Percentiles rank a stretch among this genome's conserved stretches.
These are phyloP conservation scores for Neofusicoccum ribis DNA, from an alignment of 2,329 filamentous ascomycete species.

Conservation along the genomic window DNA sequence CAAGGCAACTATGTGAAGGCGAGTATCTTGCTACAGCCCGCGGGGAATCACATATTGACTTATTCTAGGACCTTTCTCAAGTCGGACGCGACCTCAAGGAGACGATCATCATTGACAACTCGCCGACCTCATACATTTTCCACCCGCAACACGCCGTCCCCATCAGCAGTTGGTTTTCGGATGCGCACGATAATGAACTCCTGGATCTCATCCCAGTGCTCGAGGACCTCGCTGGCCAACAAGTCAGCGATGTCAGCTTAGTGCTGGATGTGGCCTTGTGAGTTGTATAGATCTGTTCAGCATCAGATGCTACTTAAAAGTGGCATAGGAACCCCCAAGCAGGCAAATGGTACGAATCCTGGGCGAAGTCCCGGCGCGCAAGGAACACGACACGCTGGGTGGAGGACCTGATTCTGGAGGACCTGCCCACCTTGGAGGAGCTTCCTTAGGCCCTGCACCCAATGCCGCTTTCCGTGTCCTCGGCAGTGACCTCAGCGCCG, in stretches of 20 bases:
- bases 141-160: conserved; percentile 98
- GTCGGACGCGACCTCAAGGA: conserved; percentile 93
- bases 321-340: conserved; percentile 11
- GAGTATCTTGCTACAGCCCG: neutral
- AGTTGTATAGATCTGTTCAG: conserved; percentile 14
- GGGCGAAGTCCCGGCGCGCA: neutral
- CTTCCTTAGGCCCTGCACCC: neutral
- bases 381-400: neutral
- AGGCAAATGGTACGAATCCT: neutral
- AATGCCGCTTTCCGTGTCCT: neutral
- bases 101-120: conserved; percentile 99
- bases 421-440: neutral
- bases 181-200: conserved; percentile 98
- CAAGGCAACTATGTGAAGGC: conserved; percentile 98
- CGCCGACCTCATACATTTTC: conserved; percentile 98
- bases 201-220: conserved; percentile 96
- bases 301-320: conserved; percentile 14
- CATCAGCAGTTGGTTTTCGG: conserved; percentile 99
- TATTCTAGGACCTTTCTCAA: conserved; percentile 80
- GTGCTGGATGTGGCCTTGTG: conserved; percentile 85
- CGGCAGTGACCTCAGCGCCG: conserved; percentile 9
- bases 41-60: neutral
- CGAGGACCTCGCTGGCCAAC: conserved; percentile 85
- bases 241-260: conserved; percentile 93
- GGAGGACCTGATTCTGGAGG: neutral